Evolutionary conservation across 1,284 basidiomycete species (phyloP), one percentile per base, ranked within the genome.

Genomic region (Coniferiporia sulphurascens): DNA sequence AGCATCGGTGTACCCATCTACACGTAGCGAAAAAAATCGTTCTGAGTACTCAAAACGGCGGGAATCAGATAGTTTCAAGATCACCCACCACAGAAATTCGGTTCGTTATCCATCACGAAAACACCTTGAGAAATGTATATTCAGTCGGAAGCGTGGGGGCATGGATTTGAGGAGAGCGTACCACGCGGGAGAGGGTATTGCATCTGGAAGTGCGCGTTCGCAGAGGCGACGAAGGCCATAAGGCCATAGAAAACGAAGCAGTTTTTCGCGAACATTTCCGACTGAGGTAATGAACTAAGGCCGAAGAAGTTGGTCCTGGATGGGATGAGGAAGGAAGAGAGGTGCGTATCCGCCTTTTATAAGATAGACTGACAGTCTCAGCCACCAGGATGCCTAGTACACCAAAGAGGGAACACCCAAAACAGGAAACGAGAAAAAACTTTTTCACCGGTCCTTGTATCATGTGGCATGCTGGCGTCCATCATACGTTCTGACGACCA

Each of bases 181-280:
- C 85, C 85, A 53, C 85, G 77, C 32, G 82, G 79, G 6, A 71
- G 64, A 21, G 86, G 86, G 64, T 80, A 87, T 62, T 81, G 76
- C 43, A 87, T 76, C 27, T 78, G 80, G 68, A 87, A 87, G 69
- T 88, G 86, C 12, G 82, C 85, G 43, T 75, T 72, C 1, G 73
- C 78, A 21, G 76, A 69, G 36, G 74, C 67, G 15, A 74, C 66
- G 45, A 78, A 65, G 8, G 65, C 64, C 34, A 62, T 41, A 22
- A 65, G 50, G 54, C 38, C 59, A 12, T 32, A 46, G 38, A 51
- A 27, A 21, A 60, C 22, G 27, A 52, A 13, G 22, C 17, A 22
- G 10, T 43, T 45, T 45, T 49, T 50, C 17, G 22, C 17, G 48
- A 57, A 45, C 48, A 51, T 50, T 35, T 27, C 27, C 27, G 27